These are phyloP conservation scores for Ustilaginoidea virens DNA, from an alignment of 2,329 filamentous ascomycete species.

Conservation along the genomic window DNA sequence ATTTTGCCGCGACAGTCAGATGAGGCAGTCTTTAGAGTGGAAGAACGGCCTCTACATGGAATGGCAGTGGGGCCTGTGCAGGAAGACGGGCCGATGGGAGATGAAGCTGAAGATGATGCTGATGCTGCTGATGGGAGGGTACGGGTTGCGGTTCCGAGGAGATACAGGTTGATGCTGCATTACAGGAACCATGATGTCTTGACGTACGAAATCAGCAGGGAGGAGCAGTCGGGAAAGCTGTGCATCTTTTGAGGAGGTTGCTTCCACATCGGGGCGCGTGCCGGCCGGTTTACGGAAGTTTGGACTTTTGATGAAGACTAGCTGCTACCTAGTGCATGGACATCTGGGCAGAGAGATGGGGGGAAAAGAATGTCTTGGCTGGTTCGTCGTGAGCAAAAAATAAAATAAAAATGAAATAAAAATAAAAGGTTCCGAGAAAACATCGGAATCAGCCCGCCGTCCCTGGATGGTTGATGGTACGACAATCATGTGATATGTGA, in stretches of 20 bases:
- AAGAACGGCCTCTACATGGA: conserved; percentile 43
- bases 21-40: conserved; percentile 27
- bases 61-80: conserved; percentile 53
- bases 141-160: conserved; percentile 18
- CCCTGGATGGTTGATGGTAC: no score
- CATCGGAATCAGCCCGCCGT: no score
- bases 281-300: no score
- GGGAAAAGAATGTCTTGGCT: no score
- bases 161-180: conserved; percentile 56
- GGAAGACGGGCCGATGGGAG: conserved; percentile 15
- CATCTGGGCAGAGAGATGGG: no score
- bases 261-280: no score
- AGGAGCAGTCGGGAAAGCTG: conserved; percentile 19
- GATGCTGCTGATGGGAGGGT: conserved; percentile 7
- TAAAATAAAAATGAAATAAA: no score
- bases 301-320: no score
- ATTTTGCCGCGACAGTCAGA: conserved; percentile 31
- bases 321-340: no score
- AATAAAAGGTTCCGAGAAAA: no score
- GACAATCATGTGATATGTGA: no score
- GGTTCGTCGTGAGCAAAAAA: no score
- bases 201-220: conserved; percentile 48
- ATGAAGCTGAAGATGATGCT: conserved; percentile 8
- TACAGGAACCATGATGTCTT: conserved; percentile 56
- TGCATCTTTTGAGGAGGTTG: conserved; percentile 18